A percentile compares a stretch with the other conserved stretches of the same genome.
Conservation (phyloP, 192 early-diverging fungal genomes). For the Mortierella antarctica region DNA sequence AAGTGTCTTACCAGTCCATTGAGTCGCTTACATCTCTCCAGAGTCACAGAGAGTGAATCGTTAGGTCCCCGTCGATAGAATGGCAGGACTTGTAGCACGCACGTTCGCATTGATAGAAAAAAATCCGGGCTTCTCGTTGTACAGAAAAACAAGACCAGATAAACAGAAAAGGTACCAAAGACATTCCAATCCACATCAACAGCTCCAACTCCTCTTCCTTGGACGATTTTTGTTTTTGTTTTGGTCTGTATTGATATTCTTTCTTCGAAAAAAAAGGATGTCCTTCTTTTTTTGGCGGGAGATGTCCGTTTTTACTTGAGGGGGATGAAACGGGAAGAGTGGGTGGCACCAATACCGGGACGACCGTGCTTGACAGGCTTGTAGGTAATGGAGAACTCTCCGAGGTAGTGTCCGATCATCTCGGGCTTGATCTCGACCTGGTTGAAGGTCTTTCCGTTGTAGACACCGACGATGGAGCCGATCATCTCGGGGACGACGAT, state of each 20-base stretch:
- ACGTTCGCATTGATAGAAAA: too few species aligned
- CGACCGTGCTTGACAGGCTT: constrained; percentile 99
- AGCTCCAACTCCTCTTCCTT: not conserved
- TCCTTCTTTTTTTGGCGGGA: not conserved
- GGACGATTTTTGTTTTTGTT: too few species aligned
- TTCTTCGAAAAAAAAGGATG: not conserved
- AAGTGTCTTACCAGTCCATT: too few species aligned
- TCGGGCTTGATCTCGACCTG: constrained; percentile 99
- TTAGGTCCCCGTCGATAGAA: too few species aligned
- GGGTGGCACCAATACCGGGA: constrained; percentile 98
- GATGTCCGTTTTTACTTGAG: constrained; percentile 79
- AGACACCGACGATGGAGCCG: constrained; percentile 93
- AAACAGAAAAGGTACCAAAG: not conserved
- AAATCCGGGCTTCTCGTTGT: too few species aligned
- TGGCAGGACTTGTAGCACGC: too few species aligned
- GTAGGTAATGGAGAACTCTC: constrained; percentile 98
- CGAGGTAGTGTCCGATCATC: constrained; percentile 97
- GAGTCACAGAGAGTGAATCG: too few species aligned
- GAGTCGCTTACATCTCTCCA: too few species aligned
- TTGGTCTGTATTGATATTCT: not conserved
- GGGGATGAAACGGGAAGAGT: constrained; percentile 95
- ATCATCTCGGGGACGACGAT: constrained; percentile 99
- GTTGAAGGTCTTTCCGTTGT: constrained; percentile 99
- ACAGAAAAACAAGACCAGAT: too few species aligned
- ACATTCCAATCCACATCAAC: not conserved